These are phyloP conservation scores for Mycena chlorophos DNA, from an alignment of 768 basidiomycete species.

Conservation along the genomic window DNA sequence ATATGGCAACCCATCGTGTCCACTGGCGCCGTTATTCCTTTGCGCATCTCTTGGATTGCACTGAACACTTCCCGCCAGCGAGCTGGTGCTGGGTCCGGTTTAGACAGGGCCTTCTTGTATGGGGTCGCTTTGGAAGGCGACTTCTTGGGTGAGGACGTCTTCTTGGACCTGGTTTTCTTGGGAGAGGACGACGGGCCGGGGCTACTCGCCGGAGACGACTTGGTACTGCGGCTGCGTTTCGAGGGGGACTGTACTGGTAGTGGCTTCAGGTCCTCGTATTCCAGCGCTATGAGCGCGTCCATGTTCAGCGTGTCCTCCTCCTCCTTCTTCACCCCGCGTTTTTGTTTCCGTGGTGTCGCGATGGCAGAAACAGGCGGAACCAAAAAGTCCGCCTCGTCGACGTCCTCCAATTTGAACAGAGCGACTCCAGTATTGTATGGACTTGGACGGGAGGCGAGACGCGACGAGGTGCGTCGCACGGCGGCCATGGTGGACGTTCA, in stretches of 20 bases:
- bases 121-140: not conserved
- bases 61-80: conserved; percentile 72
- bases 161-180: no score
- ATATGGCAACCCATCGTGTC: conserved; percentile 90
- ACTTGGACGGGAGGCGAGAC: conserved; percentile 42
- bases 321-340: conserved; percentile 33
- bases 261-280: not conserved
- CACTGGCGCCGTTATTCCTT: conserved; percentile 75
- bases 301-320: conserved; percentile 10
- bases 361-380: conserved; percentile 22
- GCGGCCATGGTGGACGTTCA: conserved; percentile 18
- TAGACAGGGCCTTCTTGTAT: conserved; percentile 44
- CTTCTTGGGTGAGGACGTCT: no score
- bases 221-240: no score
- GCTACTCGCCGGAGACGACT: no score
- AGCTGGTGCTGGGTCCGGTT: conserved; percentile 66
- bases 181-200: no score
- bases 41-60: conserved; percentile 74
- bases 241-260: no score
- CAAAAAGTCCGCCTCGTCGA: conserved; percentile 5
- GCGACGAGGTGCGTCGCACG: conserved; percentile 28
- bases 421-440: conserved; percentile 46
- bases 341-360: conserved; percentile 26
- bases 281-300: not conserved
- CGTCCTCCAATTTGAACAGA: conserved; percentile 34